Base-by-base conservation (phyloP, 208 protist genomes). In the Plasmodiophora brassicae region DNA sequence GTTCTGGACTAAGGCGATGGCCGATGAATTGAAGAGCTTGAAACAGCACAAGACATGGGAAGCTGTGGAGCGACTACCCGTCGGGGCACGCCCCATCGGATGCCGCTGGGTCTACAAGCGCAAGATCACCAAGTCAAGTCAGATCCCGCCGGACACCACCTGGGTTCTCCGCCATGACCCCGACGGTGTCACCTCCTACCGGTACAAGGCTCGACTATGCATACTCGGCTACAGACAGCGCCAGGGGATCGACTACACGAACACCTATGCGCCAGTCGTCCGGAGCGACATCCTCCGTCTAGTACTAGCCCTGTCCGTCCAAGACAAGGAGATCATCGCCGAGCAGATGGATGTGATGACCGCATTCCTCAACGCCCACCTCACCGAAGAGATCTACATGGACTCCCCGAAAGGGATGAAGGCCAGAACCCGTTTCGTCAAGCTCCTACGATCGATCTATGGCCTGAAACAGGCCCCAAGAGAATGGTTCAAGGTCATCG, bases 41-140 rank as follows among this genome's bases (percentile, higher is more conserved):
- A n/a, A n/a, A n/a, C n/a, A n/a, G n/a, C n/a, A n/a, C n/a, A 78
- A 78, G 41, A 78, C 65, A 5, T 78, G 65, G 65, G 14, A 78
- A 78, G 65, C 32, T 14, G 65, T 78, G 5, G 14, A 78, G 5
- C 32, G 5, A 5, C 5, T 78, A 38, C 65, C 65, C 10, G 5
- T 38, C 20, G n/a, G 50, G 14, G 50, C 20, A 57, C 50, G 50
- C 14, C 41, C 65, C 10, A 78, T 78, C n/a, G 14, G 65, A 5
- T 78, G 65, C 65, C 65, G 5, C 14, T 78, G 65, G 65, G 20
- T 78, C 10, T 78, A 38, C 65, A 78, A 78, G 41, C 20, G 32
- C n/a, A 78, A 78, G 65, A 78, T n/a, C 32, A 78, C 41, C 20
- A 78, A 8, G 65, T 5, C 14, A 78, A 36, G 5, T 32, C 14